Evolutionary conservation across 352 stramenopile species (phyloP).

Genomic region (Phytophthora ramorum): DNA sequence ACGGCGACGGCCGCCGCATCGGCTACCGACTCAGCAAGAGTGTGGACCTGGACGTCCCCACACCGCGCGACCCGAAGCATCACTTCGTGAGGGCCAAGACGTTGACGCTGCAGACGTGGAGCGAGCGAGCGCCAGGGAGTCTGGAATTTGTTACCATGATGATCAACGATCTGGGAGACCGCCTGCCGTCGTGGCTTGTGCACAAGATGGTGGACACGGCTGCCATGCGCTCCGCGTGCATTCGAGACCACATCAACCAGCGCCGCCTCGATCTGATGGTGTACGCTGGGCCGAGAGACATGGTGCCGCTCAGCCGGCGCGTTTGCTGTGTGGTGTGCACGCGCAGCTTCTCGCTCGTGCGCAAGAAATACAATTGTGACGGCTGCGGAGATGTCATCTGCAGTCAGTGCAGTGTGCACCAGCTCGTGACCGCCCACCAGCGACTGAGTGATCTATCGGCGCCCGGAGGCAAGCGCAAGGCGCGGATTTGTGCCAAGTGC

Average conservation of each 20-base stretch:
- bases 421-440: constrained; percentile 70
- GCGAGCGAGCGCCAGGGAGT: constrained; percentile 58
- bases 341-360: constrained; percentile 83
- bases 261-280: constrained; percentile 75
- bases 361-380: constrained; percentile 88
- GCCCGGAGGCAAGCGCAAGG: constrained; percentile 73
- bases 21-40: constrained; percentile 82
- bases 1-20: constrained; percentile 64
- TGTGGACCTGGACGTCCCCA: constrained; percentile 66
- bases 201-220: constrained; percentile 86
- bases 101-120: constrained; percentile 77
- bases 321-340: constrained; percentile 85
- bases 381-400: constrained; percentile 86
- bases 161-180: constrained; percentile 82
- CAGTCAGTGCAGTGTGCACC: constrained; percentile 77
- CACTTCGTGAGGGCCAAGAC: constrained; percentile 79
- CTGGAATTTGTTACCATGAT: constrained; percentile 84
- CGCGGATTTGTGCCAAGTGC: constrained; percentile 80
- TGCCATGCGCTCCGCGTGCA: constrained; percentile 74
- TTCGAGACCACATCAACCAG: constrained; percentile 84
- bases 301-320: constrained; percentile 74
- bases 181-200: constrained; percentile 78
- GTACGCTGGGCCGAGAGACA: constrained; percentile 66
- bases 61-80: constrained; percentile 53
- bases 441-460: constrained; percentile 36